Evolutionary conservation across 2,329 filamentous ascomycete genomes (phyloP).

Genomic region (Zasmidium angulare): DNA sequence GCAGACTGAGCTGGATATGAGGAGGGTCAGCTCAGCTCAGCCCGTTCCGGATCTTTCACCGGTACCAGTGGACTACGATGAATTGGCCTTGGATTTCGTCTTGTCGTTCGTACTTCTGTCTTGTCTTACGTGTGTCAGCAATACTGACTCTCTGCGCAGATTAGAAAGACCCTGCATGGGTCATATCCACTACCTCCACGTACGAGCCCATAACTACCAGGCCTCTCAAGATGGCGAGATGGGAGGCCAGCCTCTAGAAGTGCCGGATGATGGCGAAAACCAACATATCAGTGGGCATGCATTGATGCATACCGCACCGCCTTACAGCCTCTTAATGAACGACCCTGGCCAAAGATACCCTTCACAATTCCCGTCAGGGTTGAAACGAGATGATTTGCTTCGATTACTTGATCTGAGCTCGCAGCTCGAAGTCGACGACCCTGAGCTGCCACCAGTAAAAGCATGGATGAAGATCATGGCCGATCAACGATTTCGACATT

Average conservation of each 20-base stretch:
- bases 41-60: constrained; percentile 11
- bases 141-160: constrained; percentile 9
- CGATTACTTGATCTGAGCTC: constrained; percentile 19
- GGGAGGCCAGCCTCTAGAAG: constrained; percentile 15
- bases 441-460: constrained; percentile 23
- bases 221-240: constrained; percentile 7
- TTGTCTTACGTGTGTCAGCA: not conserved
- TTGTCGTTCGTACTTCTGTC: constrained; percentile 16
- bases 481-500: constrained; percentile 12
- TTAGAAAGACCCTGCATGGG: constrained; percentile 25
- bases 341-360: constrained; percentile 14
- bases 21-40: not conserved
- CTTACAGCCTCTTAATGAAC: constrained; percentile 18
- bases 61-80: constrained; percentile 21
- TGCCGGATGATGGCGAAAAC: constrained; percentile 23
- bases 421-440: constrained; percentile 18
- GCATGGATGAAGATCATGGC: constrained; percentile 25
- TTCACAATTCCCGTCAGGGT: constrained; percentile 13
- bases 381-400: constrained; percentile 21
- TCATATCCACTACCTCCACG: constrained; percentile 24
- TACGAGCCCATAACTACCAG: constrained; percentile 25
- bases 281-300: constrained; percentile 26
- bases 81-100: constrained; percentile 23
- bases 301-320: constrained; percentile 22
- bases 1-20: not conserved